Evolutionary conservation across 495 filamentous ascomycete genomes (phyloP), one percentile per base, ranked within the genome.

Genomic region (Cudoniella acicularis): DNA sequence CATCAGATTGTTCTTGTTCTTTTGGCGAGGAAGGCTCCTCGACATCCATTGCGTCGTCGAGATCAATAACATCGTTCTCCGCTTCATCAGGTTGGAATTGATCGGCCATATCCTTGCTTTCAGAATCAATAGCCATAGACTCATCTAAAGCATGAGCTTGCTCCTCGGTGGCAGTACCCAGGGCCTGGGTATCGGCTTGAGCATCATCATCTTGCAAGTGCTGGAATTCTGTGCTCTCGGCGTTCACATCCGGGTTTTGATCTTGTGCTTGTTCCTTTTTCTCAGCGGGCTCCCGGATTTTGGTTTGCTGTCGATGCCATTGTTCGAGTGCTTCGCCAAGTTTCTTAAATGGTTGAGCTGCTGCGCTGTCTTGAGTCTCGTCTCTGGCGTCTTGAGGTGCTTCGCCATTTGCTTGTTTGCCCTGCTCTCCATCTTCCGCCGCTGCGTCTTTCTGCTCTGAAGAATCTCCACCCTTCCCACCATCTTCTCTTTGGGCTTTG

Each of bases 271-370:
- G 67, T 1, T 82, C 74, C 1, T 79, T 79, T 11, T 85, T 75
- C 51, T 89, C 75, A 36, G 82, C 78, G 10, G 88, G 79, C 54
- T 88, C 79, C 62, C 82, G 74, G 55, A 99, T 96, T 56, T 95
- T 83, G 24, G 81, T 79, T 62, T 92, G 89, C 61, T 85, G 86
- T 42, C 87, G 83, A 70, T 97, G 90, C 92, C 92, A 99, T 61
- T 86, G 78, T 64, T 97, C 92, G n/a, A 99, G 78, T 20, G 88
- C 86, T 75, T 97, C 90, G 1, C 95, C 95, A 55, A 99, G 80
- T 60, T 94, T 93, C 74, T 93, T 91, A 77, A 96, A 96, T 1
- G 91, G 85, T 53, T 87, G 77, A 20, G 70, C 66, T n/a, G 76
- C 74, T 11, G 74, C 62, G 26, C 70, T 70, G 52, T 77, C 76